These are phyloP conservation scores for Phoma sp. DNA, from an alignment of 2,329 filamentous ascomycete species.

Conservation along the genomic window DNA sequence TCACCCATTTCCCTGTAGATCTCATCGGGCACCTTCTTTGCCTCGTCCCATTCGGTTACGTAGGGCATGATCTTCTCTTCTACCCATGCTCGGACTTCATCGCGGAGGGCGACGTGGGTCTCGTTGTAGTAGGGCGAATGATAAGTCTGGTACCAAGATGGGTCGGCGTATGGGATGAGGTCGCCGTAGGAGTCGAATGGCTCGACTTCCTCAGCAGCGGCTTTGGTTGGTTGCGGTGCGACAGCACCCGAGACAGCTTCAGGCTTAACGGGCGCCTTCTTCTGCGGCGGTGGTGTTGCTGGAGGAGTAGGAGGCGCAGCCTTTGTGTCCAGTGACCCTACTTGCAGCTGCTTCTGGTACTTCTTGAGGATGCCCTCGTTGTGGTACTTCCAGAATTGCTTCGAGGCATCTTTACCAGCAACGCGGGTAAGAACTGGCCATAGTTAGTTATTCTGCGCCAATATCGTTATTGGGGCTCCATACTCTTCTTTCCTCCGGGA, in stretches of 20 bases:
- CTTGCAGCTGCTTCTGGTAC: slow-evolving; percentile 65
- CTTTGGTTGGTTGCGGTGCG: slow-evolving; percentile 47
- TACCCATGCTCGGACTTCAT: slow-evolving; percentile 91
- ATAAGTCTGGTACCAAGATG: slow-evolving; percentile 94
- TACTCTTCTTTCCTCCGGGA: slow-evolving; percentile 75
- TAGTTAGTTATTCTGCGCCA: slow-evolving; percentile 22
- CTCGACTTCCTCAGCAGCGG: slow-evolving; percentile 66
- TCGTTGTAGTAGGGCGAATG: slow-evolving; percentile 97
- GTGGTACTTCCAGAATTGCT: slow-evolving; percentile 73
- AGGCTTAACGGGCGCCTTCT: slow-evolving; percentile 61
- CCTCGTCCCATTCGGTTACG: slow-evolving; percentile 96
- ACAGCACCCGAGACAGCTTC: slow-evolving; percentile 65
- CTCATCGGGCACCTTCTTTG: slow-evolving; percentile 82
- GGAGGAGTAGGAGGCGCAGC: slow-evolving; percentile 61
- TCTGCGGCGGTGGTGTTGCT: slow-evolving; percentile 55
- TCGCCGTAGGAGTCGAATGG: slow-evolving; percentile 85
- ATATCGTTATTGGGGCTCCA: slow-evolving; percentile 25
- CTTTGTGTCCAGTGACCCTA: slow-evolving; percentile 85
- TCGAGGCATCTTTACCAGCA: slow-evolving; percentile 71
- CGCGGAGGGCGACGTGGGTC: slow-evolving; percentile 87
- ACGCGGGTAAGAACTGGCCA: slow-evolving; percentile 67
- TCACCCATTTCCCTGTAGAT: slow-evolving; percentile 97
- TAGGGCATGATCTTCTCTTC: slow-evolving; percentile 88
- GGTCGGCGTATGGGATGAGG: slow-evolving; percentile 89
- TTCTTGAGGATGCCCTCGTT: slow-evolving; percentile 69